phyloP scores from a whole-genome alignment of 2,329 filamentous ascomycete genomes.

The Monilinia aucupariae region DNA sequence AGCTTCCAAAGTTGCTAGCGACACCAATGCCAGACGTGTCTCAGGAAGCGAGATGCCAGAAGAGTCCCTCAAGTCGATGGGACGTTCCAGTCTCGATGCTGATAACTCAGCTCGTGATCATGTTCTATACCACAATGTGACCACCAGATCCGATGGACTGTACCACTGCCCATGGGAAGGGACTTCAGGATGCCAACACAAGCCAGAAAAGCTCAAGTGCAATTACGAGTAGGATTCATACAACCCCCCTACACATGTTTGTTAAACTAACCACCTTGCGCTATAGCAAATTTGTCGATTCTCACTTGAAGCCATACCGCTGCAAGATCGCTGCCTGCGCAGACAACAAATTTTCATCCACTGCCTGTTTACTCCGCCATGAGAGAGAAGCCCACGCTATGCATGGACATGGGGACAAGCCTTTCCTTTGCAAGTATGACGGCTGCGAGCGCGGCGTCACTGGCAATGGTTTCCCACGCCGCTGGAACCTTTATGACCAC shows the following conservation, averaged over 20 bases:
- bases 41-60: slow-evolving; percentile 29
- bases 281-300: slow-evolving; percentile 89
- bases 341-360: slow-evolving; percentile 87
- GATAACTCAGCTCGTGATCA: slow-evolving; percentile 53
- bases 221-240: slow-evolving; percentile 82
- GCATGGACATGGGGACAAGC: slow-evolving; percentile 90
- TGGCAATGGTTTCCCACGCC: slow-evolving; percentile 86
- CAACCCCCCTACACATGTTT: neutral
- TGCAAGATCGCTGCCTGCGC: slow-evolving; percentile 84
- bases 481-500: slow-evolving; percentile 95
- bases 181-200: slow-evolving; percentile 72
- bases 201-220: slow-evolving; percentile 94
- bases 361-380: slow-evolving; percentile 87
- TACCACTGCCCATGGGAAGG: slow-evolving; percentile 90
- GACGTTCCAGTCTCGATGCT: slow-evolving; percentile 32
- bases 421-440: slow-evolving; percentile 80
- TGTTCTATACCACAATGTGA: slow-evolving; percentile 64
- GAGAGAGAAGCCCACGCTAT: slow-evolving; percentile 94
- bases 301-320: slow-evolving; percentile 91
- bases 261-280: slow-evolving; percentile 27
- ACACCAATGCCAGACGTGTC: slow-evolving; percentile 23
- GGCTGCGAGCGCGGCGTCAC: slow-evolving; percentile 78
- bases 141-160: slow-evolving; percentile 62
- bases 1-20: slow-evolving; percentile 32
- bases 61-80: slow-evolving; percentile 31